Evolutionary conservation across 441 rosid genomes (phyloP).

Genomic region (Eutrema salsugineum): DNA sequence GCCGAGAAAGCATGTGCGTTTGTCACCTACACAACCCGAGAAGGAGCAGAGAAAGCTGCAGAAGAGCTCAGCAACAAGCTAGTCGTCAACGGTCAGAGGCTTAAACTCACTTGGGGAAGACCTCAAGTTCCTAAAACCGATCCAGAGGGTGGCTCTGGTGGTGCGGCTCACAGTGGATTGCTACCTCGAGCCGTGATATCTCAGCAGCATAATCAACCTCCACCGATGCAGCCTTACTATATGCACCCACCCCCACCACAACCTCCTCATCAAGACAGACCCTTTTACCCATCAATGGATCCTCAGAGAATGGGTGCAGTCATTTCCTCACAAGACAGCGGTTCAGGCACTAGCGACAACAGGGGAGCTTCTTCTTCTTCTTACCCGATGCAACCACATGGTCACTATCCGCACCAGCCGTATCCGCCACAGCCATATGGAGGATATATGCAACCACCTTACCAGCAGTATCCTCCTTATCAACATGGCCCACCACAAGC

Average conservation of each 20-base stretch:
- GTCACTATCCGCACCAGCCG: conserved; percentile 38
- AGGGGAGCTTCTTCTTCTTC: conserved; percentile 47
- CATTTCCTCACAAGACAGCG: conserved; percentile 66
- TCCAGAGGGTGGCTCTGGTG: conserved; percentile 55
- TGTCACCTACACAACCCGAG: conserved; percentile 87
- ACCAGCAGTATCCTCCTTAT: conserved; percentile 59
- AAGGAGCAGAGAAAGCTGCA: conserved; percentile 98
- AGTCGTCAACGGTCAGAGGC: conserved; percentile 77
- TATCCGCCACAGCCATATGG: conserved; percentile 35
- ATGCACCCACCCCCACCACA: conserved; percentile 58
- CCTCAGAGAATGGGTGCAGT: conserved; percentile 98
- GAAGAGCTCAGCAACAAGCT: conserved; percentile 86
- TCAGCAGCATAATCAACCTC: conserved; percentile 84
- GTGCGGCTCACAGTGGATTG: conserved; percentile 73
- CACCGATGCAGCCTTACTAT: conserved; percentile 59
- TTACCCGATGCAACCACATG: conserved; percentile 39
- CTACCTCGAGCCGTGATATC: conserved; percentile 85
- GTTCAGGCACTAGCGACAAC: conserved; percentile 46
- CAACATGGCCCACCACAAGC: conserved; percentile 43
- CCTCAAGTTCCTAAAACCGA: conserved; percentile 90
- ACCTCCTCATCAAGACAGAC: conserved; percentile 57
- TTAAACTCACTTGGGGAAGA: conserved; percentile 94
- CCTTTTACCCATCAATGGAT: conserved; percentile 95
- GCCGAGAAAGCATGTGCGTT: conserved; percentile 90
- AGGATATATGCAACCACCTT: conserved; percentile 62